phyloP scores from a whole-genome alignment of 2,329 filamentous ascomycete species.

The Fusarium buharicum region DNA sequence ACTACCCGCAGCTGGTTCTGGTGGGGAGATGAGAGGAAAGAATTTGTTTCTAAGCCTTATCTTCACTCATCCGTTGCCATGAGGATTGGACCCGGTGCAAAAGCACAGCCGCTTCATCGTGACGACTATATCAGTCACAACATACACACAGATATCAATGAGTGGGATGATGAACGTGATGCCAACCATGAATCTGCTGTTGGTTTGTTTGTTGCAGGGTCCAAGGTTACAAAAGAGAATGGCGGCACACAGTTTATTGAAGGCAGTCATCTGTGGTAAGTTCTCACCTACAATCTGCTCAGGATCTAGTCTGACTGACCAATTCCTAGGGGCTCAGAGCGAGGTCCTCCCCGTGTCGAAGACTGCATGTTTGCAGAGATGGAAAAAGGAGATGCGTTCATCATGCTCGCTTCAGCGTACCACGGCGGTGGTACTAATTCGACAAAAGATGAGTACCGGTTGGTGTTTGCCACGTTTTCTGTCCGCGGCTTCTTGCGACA shows the following conservation, averaged over 20 bases:
- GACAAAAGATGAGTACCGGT: conserved; percentile 18
- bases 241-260: conserved; percentile 30
- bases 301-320: background rate
- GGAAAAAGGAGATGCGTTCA: conserved; percentile 31
- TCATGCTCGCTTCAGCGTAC: conserved; percentile 30
- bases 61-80: conserved; percentile 28
- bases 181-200: conserved; percentile 6
- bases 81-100: conserved; percentile 29
- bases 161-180: conserved; percentile 12
- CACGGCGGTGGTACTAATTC: conserved; percentile 27
- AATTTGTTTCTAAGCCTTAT: conserved; percentile 28
- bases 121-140: conserved; percentile 36
- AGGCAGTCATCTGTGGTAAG: conserved; percentile 27
- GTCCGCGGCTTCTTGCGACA: conserved; percentile 22
- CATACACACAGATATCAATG: background rate
- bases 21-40: conserved; percentile 31
- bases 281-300: rapidly evolving
- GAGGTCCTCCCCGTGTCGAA: conserved; percentile 14
- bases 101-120: conserved; percentile 30
- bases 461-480: conserved; percentile 20
- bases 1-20: conserved; percentile 31
- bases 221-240: conserved; percentile 17
- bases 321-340: background rate
- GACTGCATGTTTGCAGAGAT: conserved; percentile 28
- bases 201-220: conserved; percentile 10